Evolutionary conservation across 495 filamentous ascomycete species (phyloP), one percentile per base, ranked within the genome.

Genomic region (Lepraria neglecta): DNA sequence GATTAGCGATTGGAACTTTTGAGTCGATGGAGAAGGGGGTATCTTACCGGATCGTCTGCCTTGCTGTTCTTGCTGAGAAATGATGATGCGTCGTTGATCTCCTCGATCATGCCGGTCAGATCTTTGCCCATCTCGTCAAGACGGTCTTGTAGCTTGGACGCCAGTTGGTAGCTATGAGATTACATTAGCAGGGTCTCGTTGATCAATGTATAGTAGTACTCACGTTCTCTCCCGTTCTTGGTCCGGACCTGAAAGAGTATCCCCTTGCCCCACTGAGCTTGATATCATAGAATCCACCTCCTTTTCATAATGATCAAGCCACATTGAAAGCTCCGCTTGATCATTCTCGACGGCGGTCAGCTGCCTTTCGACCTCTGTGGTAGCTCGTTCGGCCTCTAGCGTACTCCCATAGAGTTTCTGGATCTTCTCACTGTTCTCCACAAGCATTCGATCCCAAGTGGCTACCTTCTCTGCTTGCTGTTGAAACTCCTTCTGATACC

Each of bases 401-500:
- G 92, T 95, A 69, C 83, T 87, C 0, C 85, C 80, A 70, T 90
- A 97, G 4, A 99, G 80, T 70, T 90, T 88, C 70, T 88, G 85
- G 59, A 97, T 94, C 76, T 94, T 96, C 67, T 90, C 87, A 43
- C 86, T 87, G 69, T 97, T 97, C 59, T 90, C 88, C 5, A 97
- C 90, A 14, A 99, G 78, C 76, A 91, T 77, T 7, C 86, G 84
- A 72, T 99, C 95, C 95, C 95, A 99, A 51, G 82, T 77, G 27
- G 91, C 85, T 17, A 97, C 89, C 66, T 92, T 87, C 60, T 84
- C 74, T 0, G 95, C 95, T 70, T 97, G 91, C 4, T 84, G 78
- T 59, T 91, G 88, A 77, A 97, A 99, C 50, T 96, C 89, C 69
- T 92, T 91, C 70, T 97, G 92, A 70, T 97, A 96, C 68, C 95